Base-by-base conservation (phyloP, 148 eudicot genomes). In the Rhododendron ferrugineum region DNA sequence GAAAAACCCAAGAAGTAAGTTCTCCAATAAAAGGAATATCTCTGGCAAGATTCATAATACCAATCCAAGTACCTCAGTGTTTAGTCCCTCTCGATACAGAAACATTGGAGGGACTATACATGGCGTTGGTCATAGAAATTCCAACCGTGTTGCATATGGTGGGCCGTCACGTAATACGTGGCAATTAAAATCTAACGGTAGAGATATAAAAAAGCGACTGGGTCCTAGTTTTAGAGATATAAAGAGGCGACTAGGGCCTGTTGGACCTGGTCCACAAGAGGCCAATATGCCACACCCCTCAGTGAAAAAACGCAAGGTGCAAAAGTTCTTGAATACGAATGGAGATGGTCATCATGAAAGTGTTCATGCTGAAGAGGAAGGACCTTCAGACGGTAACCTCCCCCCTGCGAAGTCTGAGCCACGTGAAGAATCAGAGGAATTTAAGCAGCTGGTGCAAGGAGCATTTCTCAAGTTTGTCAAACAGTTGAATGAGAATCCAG, bases 391-490 rank as follows among this genome's bases (percentile, higher is more conserved):
- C 58, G 88, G 75, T 82, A 85, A 50, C 78, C 49, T 86, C 46
- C 80, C 84, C 46, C 86, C 87, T 37, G 84, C 73, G n/a, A 90
- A 91, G 74, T 26, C 86, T 44, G 94, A 93, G 72, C 92, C 91
- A 6, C 89, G 87, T 72, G 94, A 92, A 81, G 85, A 87, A 46
- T 87, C 92, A 9, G 83, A 88, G 84, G 92, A 90, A 11, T 91
- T 92, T 85, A 89, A 90, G 90, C 88, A 87, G 86, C 84, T 78
- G 88, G 92, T 91, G 78, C 89, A 89, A 47, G 80, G 84, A 16
- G 89, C 88, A 49, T 92, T 90, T 85, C 58, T 89, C 66, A 93
- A 88, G 86, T 92, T 83, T 89, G 85, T 92, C 82, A 88, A 78
- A 82, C 86, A 83, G 84, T 82, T 92, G 87, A 84, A 88, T 85